Percentiles rank a stretch among this genome's conserved stretches.
phyloP scores from a whole-genome alignment of 1,284 basidiomycete species.

The Clitocybe nebularis region DNA sequence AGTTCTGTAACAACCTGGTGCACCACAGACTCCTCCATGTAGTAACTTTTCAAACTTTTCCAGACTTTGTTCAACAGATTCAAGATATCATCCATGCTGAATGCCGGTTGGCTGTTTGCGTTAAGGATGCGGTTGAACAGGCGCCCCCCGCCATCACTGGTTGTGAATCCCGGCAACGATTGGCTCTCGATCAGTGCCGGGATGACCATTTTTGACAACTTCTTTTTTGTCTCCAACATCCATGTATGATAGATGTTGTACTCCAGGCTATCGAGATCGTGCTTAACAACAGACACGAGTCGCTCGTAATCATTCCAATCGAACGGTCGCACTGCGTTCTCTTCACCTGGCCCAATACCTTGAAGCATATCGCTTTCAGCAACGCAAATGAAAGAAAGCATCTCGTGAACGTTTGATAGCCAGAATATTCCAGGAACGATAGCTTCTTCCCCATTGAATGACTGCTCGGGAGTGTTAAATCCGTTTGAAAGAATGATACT shows the following conservation, averaged over 20 bases:
- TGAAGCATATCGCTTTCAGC: conserved; percentile 98
- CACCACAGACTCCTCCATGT: conserved; percentile 96
- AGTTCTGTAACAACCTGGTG: conserved; percentile 97
- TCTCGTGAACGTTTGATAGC: conserved; percentile 99
- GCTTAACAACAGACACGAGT: conserved; percentile 95
- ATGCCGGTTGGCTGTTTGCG: conserved; percentile 83
- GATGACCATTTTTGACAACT: conserved; percentile 96
- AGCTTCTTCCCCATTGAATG: conserved; percentile 91
- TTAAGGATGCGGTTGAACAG: conserved; percentile 93
- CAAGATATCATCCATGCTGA: conserved; percentile 98
- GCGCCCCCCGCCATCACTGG: conserved; percentile 88
- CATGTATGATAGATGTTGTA: conserved; percentile 99
- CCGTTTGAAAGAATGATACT: conserved; percentile 2
- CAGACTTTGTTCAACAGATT: conserved; percentile 97
- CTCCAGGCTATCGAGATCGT: conserved; percentile 96
- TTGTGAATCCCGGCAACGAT: conserved; percentile 96
- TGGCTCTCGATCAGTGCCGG: conserved; percentile 98
- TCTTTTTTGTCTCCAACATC: conserved; percentile 99
- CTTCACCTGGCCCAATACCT: conserved; percentile 95
- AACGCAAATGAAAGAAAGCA: conserved; percentile 97
- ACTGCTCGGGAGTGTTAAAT: conserved; percentile 37
- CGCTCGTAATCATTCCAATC: conserved; percentile 98
- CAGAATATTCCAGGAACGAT: conserved; percentile 98
- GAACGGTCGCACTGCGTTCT: conserved; percentile 86
- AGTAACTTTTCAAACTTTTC: conserved; percentile 98